These are phyloP conservation scores for Podila verticillata DNA, from an alignment of 192 early-diverging fungal species.

Conservation along the genomic window DNA sequence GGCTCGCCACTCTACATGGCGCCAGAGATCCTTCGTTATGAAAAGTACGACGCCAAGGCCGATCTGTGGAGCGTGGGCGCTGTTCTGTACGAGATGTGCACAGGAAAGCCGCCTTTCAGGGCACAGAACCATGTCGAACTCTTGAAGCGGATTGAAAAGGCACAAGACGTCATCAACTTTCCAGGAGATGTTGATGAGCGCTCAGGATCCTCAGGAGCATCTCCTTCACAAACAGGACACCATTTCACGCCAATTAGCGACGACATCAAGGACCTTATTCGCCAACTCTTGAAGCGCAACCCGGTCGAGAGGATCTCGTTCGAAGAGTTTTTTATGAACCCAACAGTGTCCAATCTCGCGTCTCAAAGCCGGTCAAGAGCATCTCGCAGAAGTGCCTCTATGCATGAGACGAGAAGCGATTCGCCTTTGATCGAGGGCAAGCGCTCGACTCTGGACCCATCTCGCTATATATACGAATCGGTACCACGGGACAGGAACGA, in stretches of 20 bases:
- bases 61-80: conserved; percentile 98
- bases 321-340: conserved; percentile 93
- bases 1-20: conserved; percentile 98
- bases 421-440: background rate
- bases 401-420: conserved; percentile 19
- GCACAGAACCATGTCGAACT: conserved; percentile 96
- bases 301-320: conserved; percentile 92
- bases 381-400: conserved; percentile 13
- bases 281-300: conserved; percentile 84
- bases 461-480: conserved; percentile 16
- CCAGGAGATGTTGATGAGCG: conserved; percentile 70
- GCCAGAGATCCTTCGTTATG: conserved; percentile 86
- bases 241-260: conserved; percentile 54
- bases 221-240: conserved; percentile 18
- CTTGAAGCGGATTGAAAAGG: conserved; percentile 87
- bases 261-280: conserved; percentile 86
- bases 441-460: conserved; percentile 9
- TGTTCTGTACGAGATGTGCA: conserved; percentile 94
- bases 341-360: conserved; percentile 60
- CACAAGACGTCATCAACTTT: conserved; percentile 86
- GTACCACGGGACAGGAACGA: conserved; percentile 23
- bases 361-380: conserved; percentile 28
- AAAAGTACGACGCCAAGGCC: conserved; percentile 95
- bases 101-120: conserved; percentile 90
- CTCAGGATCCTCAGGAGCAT: conserved; percentile 17